Conservation (phyloP, 805 yeast genomes). For the Candida andamanensis region DNA sequence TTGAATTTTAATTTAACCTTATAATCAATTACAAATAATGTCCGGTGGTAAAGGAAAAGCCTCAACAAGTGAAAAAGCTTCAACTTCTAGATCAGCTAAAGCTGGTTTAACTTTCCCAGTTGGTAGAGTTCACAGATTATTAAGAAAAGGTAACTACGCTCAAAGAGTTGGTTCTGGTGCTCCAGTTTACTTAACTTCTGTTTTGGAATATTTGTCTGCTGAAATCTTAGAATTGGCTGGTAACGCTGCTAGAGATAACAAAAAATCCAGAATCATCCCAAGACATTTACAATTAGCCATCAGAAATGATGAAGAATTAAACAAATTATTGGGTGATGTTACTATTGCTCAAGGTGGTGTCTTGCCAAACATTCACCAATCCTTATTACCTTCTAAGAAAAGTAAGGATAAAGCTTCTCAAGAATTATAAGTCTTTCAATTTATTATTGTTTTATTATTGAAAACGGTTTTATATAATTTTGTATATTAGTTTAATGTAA, state of each 20-base stretch:
- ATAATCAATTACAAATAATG: slow-evolving; percentile 40
- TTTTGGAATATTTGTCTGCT: slow-evolving; percentile 93
- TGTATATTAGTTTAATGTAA: slow-evolving; percentile 15
- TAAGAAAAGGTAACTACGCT: slow-evolving; percentile 97
- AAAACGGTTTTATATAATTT: no score
- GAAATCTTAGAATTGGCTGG: slow-evolving; percentile 98
- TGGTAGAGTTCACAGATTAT: slow-evolving; percentile 96
- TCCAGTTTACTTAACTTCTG: slow-evolving; percentile 96
- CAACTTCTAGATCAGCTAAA: slow-evolving; percentile 97
- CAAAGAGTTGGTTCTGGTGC: slow-evolving; percentile 99
- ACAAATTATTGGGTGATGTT: slow-evolving; percentile 87
- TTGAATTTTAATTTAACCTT: slow-evolving; percentile 1
- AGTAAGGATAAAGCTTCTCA: slow-evolving; percentile 60
- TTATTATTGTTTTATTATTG: no score
- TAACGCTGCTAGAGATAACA: slow-evolving; percentile 98
- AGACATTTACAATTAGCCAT: slow-evolving; percentile 98
- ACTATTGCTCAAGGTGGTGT: slow-evolving; percentile 99
- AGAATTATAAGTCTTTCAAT: slow-evolving; percentile 52
- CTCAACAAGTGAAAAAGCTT: slow-evolving; percentile 89
- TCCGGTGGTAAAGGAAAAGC: slow-evolving; percentile 91
- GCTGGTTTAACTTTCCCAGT: slow-evolving; percentile 99
- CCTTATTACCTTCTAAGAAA: slow-evolving; percentile 79
- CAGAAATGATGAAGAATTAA: slow-evolving; percentile 98
- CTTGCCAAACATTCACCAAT: slow-evolving; percentile 93
- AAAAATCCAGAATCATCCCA: slow-evolving; percentile 98